Conservation (phyloP, 768 basidiomycete genomes). For the Coprinellus aureogranulatus region DNA sequence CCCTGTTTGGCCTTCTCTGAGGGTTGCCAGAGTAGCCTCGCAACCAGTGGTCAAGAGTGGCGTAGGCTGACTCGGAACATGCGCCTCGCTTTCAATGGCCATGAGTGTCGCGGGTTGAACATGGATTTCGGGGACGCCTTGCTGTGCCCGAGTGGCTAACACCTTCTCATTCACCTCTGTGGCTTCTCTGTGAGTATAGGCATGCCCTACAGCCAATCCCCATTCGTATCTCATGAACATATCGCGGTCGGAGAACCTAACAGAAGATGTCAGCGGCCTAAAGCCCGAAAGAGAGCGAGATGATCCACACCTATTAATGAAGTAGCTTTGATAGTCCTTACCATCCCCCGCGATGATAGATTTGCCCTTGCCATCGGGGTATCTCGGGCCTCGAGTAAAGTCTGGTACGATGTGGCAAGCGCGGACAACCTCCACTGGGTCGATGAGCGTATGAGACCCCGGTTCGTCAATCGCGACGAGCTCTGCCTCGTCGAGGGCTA, state of each 20-base stretch:
- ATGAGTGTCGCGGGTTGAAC: too few species aligned
- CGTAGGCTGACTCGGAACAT: too few species aligned
- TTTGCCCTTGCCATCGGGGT: neutral
- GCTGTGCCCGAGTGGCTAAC: too few species aligned
- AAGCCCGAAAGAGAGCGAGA: too few species aligned
- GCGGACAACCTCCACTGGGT: neutral
- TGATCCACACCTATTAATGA: neutral
- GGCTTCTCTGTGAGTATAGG: neutral
- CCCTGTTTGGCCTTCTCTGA: too few species aligned
- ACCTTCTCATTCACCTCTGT: neutral
- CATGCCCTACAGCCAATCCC: neutral
- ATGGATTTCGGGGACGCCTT: too few species aligned
- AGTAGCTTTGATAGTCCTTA: neutral
- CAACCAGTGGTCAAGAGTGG: too few species aligned
- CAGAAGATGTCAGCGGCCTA: neutral
- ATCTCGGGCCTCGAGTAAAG: neutral
- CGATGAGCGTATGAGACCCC: neutral
- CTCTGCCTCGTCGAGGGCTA: neutral
- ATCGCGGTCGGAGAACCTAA: neutral
- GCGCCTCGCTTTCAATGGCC: too few species aligned
- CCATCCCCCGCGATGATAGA: neutral
- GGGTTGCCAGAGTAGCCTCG: too few species aligned
- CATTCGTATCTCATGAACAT: neutral
- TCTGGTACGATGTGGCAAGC: neutral
- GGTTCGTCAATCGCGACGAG: neutral